Evolutionary conservation across 805 yeast genomes (phyloP).

Genomic region (Suhomyces sp.): DNA sequence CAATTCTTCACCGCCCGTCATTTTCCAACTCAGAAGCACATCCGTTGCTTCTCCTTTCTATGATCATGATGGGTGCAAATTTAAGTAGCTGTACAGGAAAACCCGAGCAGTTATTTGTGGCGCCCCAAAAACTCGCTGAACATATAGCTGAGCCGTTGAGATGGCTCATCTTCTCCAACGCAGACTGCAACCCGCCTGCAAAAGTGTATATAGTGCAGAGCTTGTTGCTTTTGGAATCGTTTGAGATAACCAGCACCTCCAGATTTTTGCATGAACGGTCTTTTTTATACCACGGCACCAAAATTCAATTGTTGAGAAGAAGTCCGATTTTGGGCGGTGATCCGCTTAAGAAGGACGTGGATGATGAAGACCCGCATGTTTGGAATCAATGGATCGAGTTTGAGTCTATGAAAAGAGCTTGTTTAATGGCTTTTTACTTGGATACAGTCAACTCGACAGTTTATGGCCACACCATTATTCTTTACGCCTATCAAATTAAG

Average conservation of each 20-base stretch:
- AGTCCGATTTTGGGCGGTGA: conserved; percentile 39
- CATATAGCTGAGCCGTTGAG: conserved; percentile 12
- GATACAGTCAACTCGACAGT: conserved; percentile 37
- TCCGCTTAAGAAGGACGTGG: conserved; percentile 29
- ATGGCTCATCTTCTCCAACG: conserved; percentile 11
- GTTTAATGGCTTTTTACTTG: conserved; percentile 33
- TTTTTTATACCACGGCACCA: conserved; percentile 12
- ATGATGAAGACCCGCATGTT: conserved; percentile 20
- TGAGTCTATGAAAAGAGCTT: conserved; percentile 34
- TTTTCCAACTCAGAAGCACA: conserved; percentile 8
- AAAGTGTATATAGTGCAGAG: conserved; percentile 11
- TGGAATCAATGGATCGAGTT: conserved; percentile 36
- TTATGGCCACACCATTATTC: conserved; percentile 26
- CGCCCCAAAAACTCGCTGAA: conserved; percentile 8
- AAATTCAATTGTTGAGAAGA: conserved; percentile 24
- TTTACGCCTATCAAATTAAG: conserved; percentile 29
- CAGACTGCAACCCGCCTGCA: conserved; percentile 12
- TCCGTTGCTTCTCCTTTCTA: conserved; percentile 10
- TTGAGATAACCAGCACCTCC: conserved; percentile 8
- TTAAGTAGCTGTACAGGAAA: conserved; percentile 4
- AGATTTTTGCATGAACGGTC: conserved; percentile 11
- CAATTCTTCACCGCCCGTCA: conserved; percentile 12
- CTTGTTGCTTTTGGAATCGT: conserved; percentile 10
- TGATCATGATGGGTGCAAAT: conserved; percentile 12
- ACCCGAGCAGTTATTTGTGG: conserved; percentile 3